Evolutionary conservation across 257 asterid genomes (phyloP), one percentile per base, ranked within the genome.

Genomic region (Ligustrum vulgare): DNA sequence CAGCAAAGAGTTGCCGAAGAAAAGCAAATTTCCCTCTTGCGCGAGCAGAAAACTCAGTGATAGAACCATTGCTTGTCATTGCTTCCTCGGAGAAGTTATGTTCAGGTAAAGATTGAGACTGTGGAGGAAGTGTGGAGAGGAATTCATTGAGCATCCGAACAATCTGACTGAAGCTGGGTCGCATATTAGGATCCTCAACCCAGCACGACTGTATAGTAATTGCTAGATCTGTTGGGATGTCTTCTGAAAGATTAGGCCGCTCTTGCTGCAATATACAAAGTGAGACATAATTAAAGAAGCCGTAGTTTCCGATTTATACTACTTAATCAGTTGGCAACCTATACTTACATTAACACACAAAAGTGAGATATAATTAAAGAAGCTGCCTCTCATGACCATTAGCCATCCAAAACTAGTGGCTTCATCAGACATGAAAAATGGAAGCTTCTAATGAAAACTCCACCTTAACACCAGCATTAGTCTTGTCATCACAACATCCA

Each of bases 121-220:
- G 75, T 15, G 87, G 89, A 20, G 83, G 84, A 25, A 90, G 92
- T 1, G 89, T 85, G 73, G 84, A 84, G 51, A 90, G 81, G 72
- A 85, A 92, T 70, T 85, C 97, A 22, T 89, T 91, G 51, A 94
- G 96, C 97, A 92, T 90, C 68, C 97, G 89, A 54, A 90, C 86
- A 37, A 94, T 94, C 87, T 90, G 98, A 81, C 88, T 83, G 82
- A 94, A 94, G 88, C 92, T 83, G 47, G 98, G 98, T 39, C 98
- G 88, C 92, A 94, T 76, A 68, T 89, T 92, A 6, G 98, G 93
- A 86, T 92, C 98, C 85, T 94, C 98, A n/a, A 94, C 98, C 97
- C 98, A 94, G 70, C 97, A 90, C 18, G 98, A 92, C 80, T 88
- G 97, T 34, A 92, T 86, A 80, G 92, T 85, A 69, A 88, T 90